Evolutionary conservation across 2,329 filamentous ascomycete species (phyloP), one percentile per base, ranked within the genome.

Genomic region (Aspergillus intermedius): DNA sequence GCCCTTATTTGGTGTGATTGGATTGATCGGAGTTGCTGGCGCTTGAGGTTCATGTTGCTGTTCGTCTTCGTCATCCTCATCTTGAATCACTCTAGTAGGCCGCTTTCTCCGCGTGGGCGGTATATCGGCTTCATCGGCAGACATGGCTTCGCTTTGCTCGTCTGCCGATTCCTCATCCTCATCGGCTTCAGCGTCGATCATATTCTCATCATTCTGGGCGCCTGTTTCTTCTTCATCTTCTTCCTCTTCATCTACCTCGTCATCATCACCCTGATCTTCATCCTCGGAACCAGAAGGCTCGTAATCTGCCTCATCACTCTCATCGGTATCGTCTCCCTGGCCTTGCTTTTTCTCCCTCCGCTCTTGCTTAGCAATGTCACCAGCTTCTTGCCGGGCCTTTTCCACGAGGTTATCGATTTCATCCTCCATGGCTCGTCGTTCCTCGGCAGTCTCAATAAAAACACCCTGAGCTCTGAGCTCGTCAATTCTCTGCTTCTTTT

Each of bases 321-420:
- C 79, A 43, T 81, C 78, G 47, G 78, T 77, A 47, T 79, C 77
- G 51, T 79, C 79, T 42, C 78, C 77, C 44, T 68, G 71, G 37
- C 75, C 75, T 6, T 67, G 68, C 70, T 87, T 91, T 0, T 82
- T 82, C 41, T 81, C 83, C 23, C 80, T 84, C 54, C 83, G 83
- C 70, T 98, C 93, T 44, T 82, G 76, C 59, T 86, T 82, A 68
- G 84, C 86, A 44, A 97, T 83, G 56, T 86, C 83, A 41, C 87
- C 80, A 2, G 85, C 91, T 63, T 97, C 88, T 52, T 83, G 77
- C 49, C 90, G 79, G 17, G 91, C 91, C 60, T 85, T 90, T 43
- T 91, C 86, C 22, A 97, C 81, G 51, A 97, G 79, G 60, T 96
- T 86, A 58, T 97, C 93, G 10, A 95, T 82, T 50, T 91, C 83